phyloP scores from a whole-genome alignment of 2,329 filamentous ascomycete species.

The Fusarium secorum region DNA sequence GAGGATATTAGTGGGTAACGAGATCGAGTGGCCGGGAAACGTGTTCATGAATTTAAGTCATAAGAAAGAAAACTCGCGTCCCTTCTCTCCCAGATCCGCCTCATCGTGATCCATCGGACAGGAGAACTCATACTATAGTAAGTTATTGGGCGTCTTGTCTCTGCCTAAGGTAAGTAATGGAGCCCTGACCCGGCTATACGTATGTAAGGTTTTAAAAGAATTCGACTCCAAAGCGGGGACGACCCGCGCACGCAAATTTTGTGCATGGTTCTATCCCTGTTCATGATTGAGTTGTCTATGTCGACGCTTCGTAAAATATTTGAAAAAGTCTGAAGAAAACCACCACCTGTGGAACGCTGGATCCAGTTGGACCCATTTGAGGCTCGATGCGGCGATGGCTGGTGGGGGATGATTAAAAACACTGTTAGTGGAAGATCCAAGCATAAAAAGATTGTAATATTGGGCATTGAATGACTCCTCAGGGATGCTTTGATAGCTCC shows the following conservation, averaged over 20 bases:
- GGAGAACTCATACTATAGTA: slow-evolving; percentile 4
- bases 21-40: slow-evolving; percentile 15
- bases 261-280: slow-evolving; percentile 33
- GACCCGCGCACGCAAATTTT: slow-evolving; percentile 14
- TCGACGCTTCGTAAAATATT: slow-evolving; percentile 9
- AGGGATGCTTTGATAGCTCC: slow-evolving; percentile 1
- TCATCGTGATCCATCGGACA: slow-evolving; percentile 19
- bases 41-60: slow-evolving; percentile 19
- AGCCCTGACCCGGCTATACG: background rate
- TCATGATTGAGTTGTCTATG: slow-evolving; percentile 9
- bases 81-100: background rate
- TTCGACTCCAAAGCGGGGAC: slow-evolving; percentile 23
- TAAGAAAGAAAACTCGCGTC: slow-evolving; percentile 9
- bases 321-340: slow-evolving; percentile 16
- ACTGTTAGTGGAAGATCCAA: slow-evolving; percentile 14
- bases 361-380: slow-evolving; percentile 17
- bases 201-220: slow-evolving; percentile 8
- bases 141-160: slow-evolving; percentile 9
- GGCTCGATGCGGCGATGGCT: slow-evolving; percentile 20
- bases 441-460: slow-evolving; percentile 1
- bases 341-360: slow-evolving; percentile 9
- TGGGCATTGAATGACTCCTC: background rate
- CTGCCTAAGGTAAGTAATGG: slow-evolving; percentile 6
- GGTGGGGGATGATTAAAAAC: slow-evolving; percentile 17
- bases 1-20: slow-evolving; percentile 14